Base-by-base conservation (phyloP, 495 filamentous ascomycete species). In the Durotheca rogersii region DNA sequence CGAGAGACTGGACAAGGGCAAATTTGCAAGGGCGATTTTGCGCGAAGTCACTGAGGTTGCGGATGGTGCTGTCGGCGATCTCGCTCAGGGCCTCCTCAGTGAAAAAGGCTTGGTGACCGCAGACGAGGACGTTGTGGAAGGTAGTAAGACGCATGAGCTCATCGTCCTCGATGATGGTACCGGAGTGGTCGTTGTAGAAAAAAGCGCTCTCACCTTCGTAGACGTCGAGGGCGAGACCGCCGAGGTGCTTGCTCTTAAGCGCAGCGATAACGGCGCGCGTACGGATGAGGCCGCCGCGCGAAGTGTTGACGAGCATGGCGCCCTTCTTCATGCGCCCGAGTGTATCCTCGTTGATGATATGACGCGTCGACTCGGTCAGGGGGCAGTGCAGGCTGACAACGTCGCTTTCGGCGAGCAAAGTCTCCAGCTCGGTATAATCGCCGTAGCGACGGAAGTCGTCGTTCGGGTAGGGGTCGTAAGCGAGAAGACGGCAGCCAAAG, bases 31-130 rank as follows among this genome's bases (percentile, higher is more conserved):
- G 53, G n/a, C 52, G 44, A 14, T 41, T 40, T 4, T 48, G 38
- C 14, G 57, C 35, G 6, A 74, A 68, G 21, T 72, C 68, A 11
- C 61, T 58, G 10, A 85, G 48, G 53, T 87, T 87, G 15, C 59
- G 38, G 41, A 86, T 41, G 6, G 83, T 86, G 9, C 73, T 76
- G n/a, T 75, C 74, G 3, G 84, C 74, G 59, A 87, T 87, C 66
- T 84, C 81, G 2, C 66, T 70, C 34, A 87, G 59, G 3, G 84
- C 84, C 66, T 87, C 84, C 16, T 77, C 63, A 1, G 84, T 87
- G 41, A 87, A 84, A 64, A 87, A 87, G 1, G 79, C 84, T 68
- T 87, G 84, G 52, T 87, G 84, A 0, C 84, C 82, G 50, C 78
- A 82, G 43, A 87, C 65, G 35, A 87, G 56, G 4, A 86, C 84